A percentile compares a stretch with the other conserved stretches of the same genome.
Evolutionary conservation across 352 stramenopile genomes (phyloP).

Genomic region (Thalassiosira mediterranea): DNA sequence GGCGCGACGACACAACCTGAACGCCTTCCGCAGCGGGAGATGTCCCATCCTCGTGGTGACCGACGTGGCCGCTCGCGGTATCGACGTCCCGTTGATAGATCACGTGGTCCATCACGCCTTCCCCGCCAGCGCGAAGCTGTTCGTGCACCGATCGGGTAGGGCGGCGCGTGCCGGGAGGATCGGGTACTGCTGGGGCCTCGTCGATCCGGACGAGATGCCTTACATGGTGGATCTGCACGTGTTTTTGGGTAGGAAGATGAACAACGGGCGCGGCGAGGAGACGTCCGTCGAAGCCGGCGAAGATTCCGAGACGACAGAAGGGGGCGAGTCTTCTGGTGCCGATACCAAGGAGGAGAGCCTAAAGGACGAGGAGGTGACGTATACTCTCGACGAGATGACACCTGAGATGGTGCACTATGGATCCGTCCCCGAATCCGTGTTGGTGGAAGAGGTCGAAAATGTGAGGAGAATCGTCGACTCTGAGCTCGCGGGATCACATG

Average conservation of each 20-base stretch:
- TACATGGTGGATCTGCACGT: slow-evolving; percentile 98
- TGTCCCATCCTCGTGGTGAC: slow-evolving; percentile 98
- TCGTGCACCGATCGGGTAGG: slow-evolving; percentile 95
- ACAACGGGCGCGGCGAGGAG: slow-evolving; percentile 41
- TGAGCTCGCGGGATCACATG: slow-evolving; percentile 67
- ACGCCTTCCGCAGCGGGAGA: slow-evolving; percentile 91
- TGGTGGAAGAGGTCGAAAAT: slow-evolving; percentile 96
- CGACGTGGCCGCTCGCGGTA: slow-evolving; percentile 97
- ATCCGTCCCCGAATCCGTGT: slow-evolving; percentile 91
- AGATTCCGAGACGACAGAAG: slow-evolving; percentile 30
- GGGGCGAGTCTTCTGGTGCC: slow-evolving; percentile 1
- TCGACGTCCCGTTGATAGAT: slow-evolving; percentile 98
- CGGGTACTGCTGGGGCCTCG: slow-evolving; percentile 94
- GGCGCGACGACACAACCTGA: slow-evolving; percentile 91
- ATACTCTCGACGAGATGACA: slow-evolving; percentile 92
- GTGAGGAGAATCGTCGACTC: slow-evolving; percentile 89
- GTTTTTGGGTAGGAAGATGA: slow-evolving; percentile 89
- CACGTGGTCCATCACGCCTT: slow-evolving; percentile 98
- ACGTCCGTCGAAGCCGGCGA: slow-evolving; percentile 29
- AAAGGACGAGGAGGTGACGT: slow-evolving; percentile 72
- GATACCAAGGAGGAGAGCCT: slow-evolving; percentile 17
- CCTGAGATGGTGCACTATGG: slow-evolving; percentile 97
- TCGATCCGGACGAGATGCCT: slow-evolving; percentile 96
- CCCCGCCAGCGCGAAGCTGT: slow-evolving; percentile 86
- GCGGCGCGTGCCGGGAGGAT: slow-evolving; percentile 93